These are phyloP conservation scores for Aquanectria penicillioides DNA, from an alignment of 2,329 filamentous ascomycete species.

Conservation along the genomic window DNA sequence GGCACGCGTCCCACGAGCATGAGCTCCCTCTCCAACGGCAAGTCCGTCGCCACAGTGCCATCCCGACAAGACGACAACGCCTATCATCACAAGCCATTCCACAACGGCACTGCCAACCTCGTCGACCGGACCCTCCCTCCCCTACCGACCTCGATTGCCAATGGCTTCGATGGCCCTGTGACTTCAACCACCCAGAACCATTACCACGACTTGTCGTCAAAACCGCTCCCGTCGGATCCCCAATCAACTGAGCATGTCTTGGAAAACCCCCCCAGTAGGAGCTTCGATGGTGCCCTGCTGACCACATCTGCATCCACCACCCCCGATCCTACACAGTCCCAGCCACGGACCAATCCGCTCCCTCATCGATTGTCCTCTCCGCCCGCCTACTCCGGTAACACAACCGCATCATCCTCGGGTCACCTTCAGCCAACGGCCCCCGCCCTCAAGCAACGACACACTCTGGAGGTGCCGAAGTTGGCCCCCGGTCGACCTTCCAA, in stretches of 20 bases:
- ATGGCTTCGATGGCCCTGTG: conserved; percentile 29
- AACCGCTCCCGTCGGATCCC: conserved; percentile 37
- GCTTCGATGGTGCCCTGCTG: conserved; percentile 24
- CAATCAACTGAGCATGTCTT: conserved; percentile 23
- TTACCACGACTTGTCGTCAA: conserved; percentile 32
- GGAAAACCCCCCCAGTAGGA: conserved; percentile 29
- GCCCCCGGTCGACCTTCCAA: conserved; percentile 74
- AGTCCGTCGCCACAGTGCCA: conserved; percentile 48
- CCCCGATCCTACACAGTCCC: conserved; percentile 40
- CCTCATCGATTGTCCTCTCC: conserved; percentile 74
- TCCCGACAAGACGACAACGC: conserved; percentile 41
- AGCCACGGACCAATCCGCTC: conserved; percentile 34
- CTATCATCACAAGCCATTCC: conserved; percentile 34
- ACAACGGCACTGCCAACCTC: conserved; percentile 43
- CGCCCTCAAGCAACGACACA: conserved; percentile 82
- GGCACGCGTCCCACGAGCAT: conserved; percentile 62
- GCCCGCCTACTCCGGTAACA: conserved; percentile 60
- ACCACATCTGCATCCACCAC: conserved; percentile 32
- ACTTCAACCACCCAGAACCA: conserved; percentile 23
- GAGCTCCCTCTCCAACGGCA: conserved; percentile 68
- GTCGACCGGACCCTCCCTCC: conserved; percentile 44
- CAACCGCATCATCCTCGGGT: conserved; percentile 58
- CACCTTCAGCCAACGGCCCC: conserved; percentile 57
- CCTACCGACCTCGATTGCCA: conserved; percentile 27
- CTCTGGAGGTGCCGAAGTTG: conserved; percentile 83